Evolutionary conservation across 345 rosid genomes (phyloP), one percentile per base, ranked within the genome.

Genomic region (Salix viminalis): DNA sequence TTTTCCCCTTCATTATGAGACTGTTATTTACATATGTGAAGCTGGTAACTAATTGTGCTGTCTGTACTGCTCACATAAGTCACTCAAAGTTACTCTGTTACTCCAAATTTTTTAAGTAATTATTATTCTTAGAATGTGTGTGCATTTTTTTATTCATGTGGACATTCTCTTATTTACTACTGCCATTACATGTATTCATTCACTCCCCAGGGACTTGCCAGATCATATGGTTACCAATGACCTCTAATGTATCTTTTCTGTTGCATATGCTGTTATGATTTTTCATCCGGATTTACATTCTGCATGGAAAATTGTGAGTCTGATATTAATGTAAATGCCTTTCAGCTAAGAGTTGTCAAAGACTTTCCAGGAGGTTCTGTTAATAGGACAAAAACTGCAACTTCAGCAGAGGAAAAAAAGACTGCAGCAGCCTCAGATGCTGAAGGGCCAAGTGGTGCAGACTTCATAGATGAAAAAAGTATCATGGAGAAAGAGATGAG

Each of bases 301-400:
- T 72, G 42, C 67, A 34, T 21, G 2, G 28, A 36, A 56, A 73
- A 73, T 42, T 75, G 37, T 50, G 69, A 76, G 72, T 73, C 76
- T 80, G 76, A 66, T 79, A 75, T 75, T 77, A 26, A 74, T 79
- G 10, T 75, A 71, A 64, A 74, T 83, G 30, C 76, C 61, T 88
- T 89, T 86, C 91, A 89, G 92, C 79, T 86, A 69, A 89, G 85
- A 83, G 70, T 78, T 67, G 77, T 79, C 82, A 86, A 80, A 85
- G 89, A 88, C 78, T 81, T 87, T 77, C 80, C 79, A 36, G 91
- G 83, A 76, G 71, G 75, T 79, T 80, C 90, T 76, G 81, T 74
- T 83, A 68, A 36, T 65, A 77, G 52, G 79, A 66, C 72, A 60
- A 83, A 75, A 81, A 79, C 80, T 42, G 75, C 72, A 85, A 81